These are phyloP conservation scores for Phytophthora citrophthora DNA, from an alignment of 352 stramenopile genomes.

Conservation along the genomic window DNA sequence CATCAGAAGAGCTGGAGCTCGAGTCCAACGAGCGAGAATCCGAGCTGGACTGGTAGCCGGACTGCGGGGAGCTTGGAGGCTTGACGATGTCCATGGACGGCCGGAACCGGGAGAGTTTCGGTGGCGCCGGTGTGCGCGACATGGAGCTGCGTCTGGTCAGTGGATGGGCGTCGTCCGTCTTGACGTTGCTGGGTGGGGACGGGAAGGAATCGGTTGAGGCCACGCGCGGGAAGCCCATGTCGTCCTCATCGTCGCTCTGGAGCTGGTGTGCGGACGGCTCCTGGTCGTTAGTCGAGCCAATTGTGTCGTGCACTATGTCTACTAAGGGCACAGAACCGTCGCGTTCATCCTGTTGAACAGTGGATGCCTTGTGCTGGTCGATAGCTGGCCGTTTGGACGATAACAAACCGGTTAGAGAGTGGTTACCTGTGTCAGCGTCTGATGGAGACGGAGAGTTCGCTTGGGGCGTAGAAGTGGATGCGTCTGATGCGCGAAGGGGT, in stretches of 20 bases:
- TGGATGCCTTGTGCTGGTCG: constrained; percentile 3
- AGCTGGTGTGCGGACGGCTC: constrained; percentile 21
- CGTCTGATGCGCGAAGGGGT: background rate
- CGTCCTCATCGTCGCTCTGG: constrained; percentile 19
- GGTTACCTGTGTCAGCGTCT: background rate
- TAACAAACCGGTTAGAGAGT: background rate
- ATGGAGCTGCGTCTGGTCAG: constrained; percentile 36
- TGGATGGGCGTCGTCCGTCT: constrained; percentile 24
- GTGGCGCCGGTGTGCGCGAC: constrained; percentile 22
- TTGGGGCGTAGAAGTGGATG: background rate
- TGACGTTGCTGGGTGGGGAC: constrained; percentile 21
- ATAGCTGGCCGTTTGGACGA: constrained; percentile 12
- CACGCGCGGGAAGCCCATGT: constrained; percentile 1
- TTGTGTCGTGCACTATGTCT: constrained; percentile 28
- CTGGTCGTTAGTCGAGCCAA: constrained; percentile 18
- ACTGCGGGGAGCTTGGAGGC: constrained; percentile 26
- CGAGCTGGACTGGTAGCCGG: constrained; percentile 41
- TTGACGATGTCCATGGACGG: constrained; percentile 38
- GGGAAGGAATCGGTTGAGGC: constrained; percentile 25
- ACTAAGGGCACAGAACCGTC: constrained; percentile 9
- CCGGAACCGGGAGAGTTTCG: constrained; percentile 49
- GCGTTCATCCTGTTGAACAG: constrained; percentile 13
- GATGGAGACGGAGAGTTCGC: background rate
- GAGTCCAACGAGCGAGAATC: constrained; percentile 51
- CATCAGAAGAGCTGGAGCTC: constrained; percentile 49